phyloP scores from a whole-genome alignment of 1,284 basidiomycete species.

The Cryptococcus sp. region DNA sequence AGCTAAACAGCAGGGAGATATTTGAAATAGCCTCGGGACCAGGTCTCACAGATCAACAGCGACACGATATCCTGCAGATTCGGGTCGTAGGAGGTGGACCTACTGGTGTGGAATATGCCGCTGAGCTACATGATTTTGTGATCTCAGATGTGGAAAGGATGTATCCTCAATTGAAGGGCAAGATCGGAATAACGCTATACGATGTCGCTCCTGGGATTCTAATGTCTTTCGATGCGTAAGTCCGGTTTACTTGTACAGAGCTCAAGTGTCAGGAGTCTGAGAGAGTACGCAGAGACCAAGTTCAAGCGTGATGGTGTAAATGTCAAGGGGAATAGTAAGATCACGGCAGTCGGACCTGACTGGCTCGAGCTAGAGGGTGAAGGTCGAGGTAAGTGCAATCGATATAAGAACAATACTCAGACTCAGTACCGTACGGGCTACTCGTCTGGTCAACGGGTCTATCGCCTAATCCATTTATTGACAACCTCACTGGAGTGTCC shows the following conservation, averaged over 20 bases:
- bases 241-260: conserved; percentile 6
- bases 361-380: conserved; percentile 45
- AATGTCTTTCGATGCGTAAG: conserved; percentile 69
- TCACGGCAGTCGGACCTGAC: conserved; percentile 67
- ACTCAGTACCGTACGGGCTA: conserved; percentile 68
- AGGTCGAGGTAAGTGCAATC: conserved; percentile 40
- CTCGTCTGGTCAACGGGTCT: conserved; percentile 84
- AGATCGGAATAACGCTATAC: conserved; percentile 69
- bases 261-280: conserved; percentile 14
- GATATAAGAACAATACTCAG: conserved; percentile 40
- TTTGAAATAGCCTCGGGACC: conserved; percentile 78
- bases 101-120: conserved; percentile 73
- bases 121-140: conserved; percentile 70
- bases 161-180: conserved; percentile 60
- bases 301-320: conserved; percentile 73
- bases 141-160: conserved; percentile 43
- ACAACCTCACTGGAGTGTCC: conserved; percentile 57
- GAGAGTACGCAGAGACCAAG: conserved; percentile 64
- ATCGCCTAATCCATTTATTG: conserved; percentile 70
- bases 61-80: conserved; percentile 67
- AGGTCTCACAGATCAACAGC: conserved; percentile 60
- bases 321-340: conserved; percentile 70
- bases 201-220: conserved; percentile 79
- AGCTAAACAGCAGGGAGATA: conserved; percentile 45
- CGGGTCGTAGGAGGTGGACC: conserved; percentile 65